These are phyloP conservation scores for Byssoonygena ceratinophila DNA, from an alignment of 2,329 filamentous ascomycete species.

Conservation along the genomic window DNA sequence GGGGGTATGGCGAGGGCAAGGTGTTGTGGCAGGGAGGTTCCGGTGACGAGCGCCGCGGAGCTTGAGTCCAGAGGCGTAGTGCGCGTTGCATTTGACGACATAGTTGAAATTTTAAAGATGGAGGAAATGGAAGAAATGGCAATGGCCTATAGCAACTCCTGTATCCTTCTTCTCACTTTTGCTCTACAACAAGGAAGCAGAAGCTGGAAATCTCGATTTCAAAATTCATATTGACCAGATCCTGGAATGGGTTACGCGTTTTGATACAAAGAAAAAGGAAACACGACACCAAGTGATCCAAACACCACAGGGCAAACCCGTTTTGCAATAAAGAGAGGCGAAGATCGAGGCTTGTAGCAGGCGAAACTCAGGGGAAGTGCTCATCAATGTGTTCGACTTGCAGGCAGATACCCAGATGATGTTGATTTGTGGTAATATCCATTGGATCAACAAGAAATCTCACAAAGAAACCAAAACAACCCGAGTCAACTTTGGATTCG, in stretches of 20 bases:
- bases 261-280: neutral
- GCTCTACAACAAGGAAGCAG: neutral
- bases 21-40: neutral
- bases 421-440: neutral
- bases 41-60: neutral
- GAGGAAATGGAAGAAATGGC: neutral
- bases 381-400: neutral
- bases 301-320: neutral
- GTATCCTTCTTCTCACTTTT: neutral
- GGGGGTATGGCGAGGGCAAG: neutral
- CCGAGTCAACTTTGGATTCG: neutral
- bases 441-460: neutral
- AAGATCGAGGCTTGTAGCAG: neutral
- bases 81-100: neutral
- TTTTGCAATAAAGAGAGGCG: neutral
- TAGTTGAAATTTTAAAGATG: neutral
- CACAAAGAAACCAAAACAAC: neutral
- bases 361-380: too few relatives aligned
- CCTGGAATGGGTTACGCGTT: neutral
- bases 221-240: neutral
- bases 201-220: neutral
- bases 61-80: neutral
- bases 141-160: neutral
- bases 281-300: neutral
- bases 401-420: neutral